phyloP scores from a whole-genome alignment of 768 basidiomycete genomes.

The Dacryopinax primogenitus region DNA sequence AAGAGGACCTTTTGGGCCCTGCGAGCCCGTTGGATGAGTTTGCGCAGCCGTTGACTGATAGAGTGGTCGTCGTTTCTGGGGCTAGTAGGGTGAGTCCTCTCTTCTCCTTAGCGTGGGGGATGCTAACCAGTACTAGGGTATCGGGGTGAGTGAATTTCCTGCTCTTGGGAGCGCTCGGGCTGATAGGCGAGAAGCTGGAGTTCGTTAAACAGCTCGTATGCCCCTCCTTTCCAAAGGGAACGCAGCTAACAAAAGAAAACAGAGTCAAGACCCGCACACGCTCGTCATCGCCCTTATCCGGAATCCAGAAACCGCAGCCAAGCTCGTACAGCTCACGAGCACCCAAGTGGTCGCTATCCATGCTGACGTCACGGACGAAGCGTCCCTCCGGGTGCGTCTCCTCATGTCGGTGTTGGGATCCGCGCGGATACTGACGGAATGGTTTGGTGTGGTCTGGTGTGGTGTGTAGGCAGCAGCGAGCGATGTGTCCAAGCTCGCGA shows the following conservation, averaged over 20 bases:
- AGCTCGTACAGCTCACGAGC: constrained; percentile 15
- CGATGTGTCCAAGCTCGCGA: constrained; percentile 13
- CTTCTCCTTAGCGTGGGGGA: background rate
- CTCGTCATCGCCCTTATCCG: constrained; percentile 25
- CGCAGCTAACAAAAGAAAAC: background rate
- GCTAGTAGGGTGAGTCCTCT: background rate
- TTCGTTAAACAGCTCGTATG: constrained; percentile 21
- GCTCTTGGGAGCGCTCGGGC: background rate
- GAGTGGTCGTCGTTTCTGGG: background rate
- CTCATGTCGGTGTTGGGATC: background rate
- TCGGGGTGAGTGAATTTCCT: background rate
- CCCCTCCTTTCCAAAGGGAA: background rate
- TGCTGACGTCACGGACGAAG: constrained; percentile 28
- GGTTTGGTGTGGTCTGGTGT: background rate
- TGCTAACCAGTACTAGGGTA: background rate
- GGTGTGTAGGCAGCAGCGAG: constrained; percentile 15
- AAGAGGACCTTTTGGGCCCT: background rate
- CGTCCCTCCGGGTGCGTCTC: constrained; percentile 24
- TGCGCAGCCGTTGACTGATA: background rate
- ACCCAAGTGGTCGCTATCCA: constrained; percentile 27
- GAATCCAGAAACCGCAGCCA: constrained; percentile 18
- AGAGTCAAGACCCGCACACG: constrained; percentile 14
- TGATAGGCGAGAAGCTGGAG: constrained; percentile 17
- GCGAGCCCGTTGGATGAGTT: constrained; percentile 6
- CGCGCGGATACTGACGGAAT: background rate